Evolutionary conservation across 2,329 filamentous ascomycete species (phyloP), one percentile per base, ranked within the genome.

Genomic region (Colletotrichum lindemuthianum): DNA sequence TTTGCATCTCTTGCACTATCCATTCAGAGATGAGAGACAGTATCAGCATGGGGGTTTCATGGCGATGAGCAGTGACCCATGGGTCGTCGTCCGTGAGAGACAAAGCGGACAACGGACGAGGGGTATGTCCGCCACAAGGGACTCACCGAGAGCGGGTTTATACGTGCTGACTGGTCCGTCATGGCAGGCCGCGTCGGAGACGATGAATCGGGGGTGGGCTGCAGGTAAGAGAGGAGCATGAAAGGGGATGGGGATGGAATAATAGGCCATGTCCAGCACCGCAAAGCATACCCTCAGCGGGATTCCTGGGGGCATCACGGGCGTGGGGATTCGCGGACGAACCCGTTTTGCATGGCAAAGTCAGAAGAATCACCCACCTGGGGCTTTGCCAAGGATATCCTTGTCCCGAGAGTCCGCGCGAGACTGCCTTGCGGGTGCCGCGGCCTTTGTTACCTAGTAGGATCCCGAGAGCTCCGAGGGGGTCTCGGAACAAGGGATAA

Each of bases 71-170:
- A 43, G 12, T 6, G 33, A 0, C 8, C 43, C 36, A 8, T n/a
- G n/a, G 41, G 16, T 15, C 40, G 12, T 12, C 24, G 24, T 24
- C 24, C 24, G 24, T 24, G 24, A 4, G 24, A 4, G 34, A n/a
- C 13, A 36, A 39, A 24, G 47, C 55, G 60, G 60, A 54, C 56
- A 32, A 44, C 48, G 55, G 60, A 49, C 43, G 24, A n/a, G 37
- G 39, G 49, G 12, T 49, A 47, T 50, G 13, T 60, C 60, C 49
- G 56, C 37, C 40, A 60, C 56, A 24, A 5, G 24, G 24, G 24
- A 24, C 24, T 45, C 57, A 64, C 56, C 60, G 60, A 64, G 24
- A 60, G 60, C 50, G 56, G 56, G 44, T 54, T 64, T 39, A 60
- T n/a, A n/a, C 41, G 56, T 16, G 44, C 32, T 39, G 60, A 64